phyloP scores from a whole-genome alignment of 495 filamentous ascomycete genomes.

The Aspergillus nanangensis region DNA sequence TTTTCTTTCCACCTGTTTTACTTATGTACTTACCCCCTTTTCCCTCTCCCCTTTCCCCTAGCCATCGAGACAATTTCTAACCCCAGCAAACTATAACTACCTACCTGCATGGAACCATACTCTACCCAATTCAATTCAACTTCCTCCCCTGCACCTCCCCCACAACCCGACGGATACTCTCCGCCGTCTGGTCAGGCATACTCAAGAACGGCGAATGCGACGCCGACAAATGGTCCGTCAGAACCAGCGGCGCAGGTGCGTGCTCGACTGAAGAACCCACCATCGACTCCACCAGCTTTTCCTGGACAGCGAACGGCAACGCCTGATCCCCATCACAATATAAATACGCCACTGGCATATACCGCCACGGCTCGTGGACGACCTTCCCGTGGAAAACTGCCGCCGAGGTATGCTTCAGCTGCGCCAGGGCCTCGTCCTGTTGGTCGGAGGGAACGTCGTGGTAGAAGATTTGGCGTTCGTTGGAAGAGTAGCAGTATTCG shows the following conservation, averaged over 20 bases:
- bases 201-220: conserved; percentile 23
- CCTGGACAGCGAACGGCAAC: background rate
- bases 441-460: background rate
- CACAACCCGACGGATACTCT: background rate
- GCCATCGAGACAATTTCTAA: no score
- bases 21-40: no score
- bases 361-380: background rate
- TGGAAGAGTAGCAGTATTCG: background rate
- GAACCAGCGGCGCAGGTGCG: background rate
- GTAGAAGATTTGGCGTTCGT: background rate
- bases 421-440: background rate
- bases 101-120: no score
- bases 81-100: no score
- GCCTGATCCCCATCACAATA: background rate
- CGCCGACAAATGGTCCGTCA: background rate
- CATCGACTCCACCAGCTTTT: background rate
- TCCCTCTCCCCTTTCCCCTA: no score
- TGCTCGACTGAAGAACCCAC: no score
- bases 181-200: conserved; percentile 15
- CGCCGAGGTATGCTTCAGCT: background rate
- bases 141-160: no score
- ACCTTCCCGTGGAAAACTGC: background rate
- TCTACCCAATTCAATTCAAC: no score
- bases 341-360: background rate
- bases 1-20: no score